A percentile compares a stretch with the other conserved stretches of the same genome.
These are phyloP conservation scores for Pascua sp. DNA, from an alignment of 1,284 basidiomycete species.

Conservation along the genomic window DNA sequence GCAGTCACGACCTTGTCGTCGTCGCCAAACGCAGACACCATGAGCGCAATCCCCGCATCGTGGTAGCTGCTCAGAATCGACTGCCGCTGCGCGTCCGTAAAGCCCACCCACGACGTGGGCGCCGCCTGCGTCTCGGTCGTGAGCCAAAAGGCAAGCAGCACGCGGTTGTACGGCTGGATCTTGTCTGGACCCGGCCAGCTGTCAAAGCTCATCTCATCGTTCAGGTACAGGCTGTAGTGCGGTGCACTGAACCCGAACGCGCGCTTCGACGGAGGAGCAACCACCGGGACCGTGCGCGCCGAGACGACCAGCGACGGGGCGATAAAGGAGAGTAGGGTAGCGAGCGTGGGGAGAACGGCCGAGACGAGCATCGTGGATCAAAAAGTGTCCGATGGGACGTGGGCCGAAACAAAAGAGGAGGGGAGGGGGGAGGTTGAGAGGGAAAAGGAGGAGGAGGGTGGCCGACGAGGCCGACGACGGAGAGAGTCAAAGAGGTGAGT, in stretches of 20 bases:
- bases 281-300: too few relatives aligned
- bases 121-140: conserved; percentile 38
- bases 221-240: conserved; percentile 45
- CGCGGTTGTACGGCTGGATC: conserved; percentile 43
- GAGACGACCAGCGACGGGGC: conserved; percentile 2
- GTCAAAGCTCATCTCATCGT: conserved; percentile 35
- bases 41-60: conserved; percentile 50
- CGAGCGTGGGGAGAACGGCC: conserved; percentile 11
- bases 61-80: conserved; percentile 48
- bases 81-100: conserved; percentile 28
- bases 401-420: too few relatives aligned
- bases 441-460: too few relatives aligned
- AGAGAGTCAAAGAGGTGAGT: too few relatives aligned
- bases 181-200: conserved; percentile 22
- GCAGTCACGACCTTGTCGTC: conserved; percentile 47
- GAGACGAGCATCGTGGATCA: too few relatives aligned
- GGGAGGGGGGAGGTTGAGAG: too few relatives aligned
- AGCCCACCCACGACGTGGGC: conserved; percentile 33
- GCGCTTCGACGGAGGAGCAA: conserved; percentile 5
- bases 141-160: conserved; percentile 54
- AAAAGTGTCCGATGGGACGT: too few relatives aligned
- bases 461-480: too few relatives aligned
- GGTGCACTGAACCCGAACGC: conserved; percentile 28
- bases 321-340: conserved; percentile 9
- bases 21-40: conserved; percentile 52